Conservation (phyloP, 1,284 basidiomycete species). For the Moesziomyces sp. region DNA sequence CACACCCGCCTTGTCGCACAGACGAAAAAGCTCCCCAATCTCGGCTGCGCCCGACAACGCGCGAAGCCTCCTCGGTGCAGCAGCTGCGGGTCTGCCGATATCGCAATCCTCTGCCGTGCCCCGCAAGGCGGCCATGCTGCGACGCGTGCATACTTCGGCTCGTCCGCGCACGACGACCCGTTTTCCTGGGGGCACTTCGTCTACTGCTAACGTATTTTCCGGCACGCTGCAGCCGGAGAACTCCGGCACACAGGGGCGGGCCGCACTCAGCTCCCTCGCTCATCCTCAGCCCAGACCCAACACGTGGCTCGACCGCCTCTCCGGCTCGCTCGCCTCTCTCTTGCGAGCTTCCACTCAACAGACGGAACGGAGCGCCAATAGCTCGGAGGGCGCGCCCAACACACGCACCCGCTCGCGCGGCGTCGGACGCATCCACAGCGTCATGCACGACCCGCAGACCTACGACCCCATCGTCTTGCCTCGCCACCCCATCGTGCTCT, state of each 20-base stretch:
- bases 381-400: slow-evolving; percentile 4
- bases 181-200: slow-evolving; percentile 5
- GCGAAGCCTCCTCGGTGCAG: slow-evolving; percentile 4
- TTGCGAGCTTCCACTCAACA: slow-evolving; percentile 32
- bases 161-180: slow-evolving; percentile 11
- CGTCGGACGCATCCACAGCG: slow-evolving; percentile 38
- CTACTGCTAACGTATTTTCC: not conserved
- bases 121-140: slow-evolving; percentile 24
- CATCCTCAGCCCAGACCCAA: slow-evolving; percentile 27
- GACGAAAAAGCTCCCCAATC: not conserved
- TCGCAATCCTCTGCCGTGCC: slow-evolving; percentile 1
- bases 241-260: slow-evolving; percentile 6
- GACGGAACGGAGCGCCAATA: slow-evolving; percentile 10
- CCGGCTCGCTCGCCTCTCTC: slow-evolving; percentile 23
- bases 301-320: slow-evolving; percentile 37
- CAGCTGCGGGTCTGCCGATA: not conserved
- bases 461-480: slow-evolving; percentile 77
- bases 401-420: slow-evolving; percentile 21
- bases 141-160: slow-evolving; percentile 28
- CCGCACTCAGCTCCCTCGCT: slow-evolving; percentile 26
- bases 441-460: slow-evolving; percentile 53
- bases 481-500: slow-evolving; percentile 89
- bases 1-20: slow-evolving; percentile 2
- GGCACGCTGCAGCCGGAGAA: not conserved
- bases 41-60: not conserved